Percentiles rank a stretch among this genome's conserved stretches.
Conservation (phyloP, 768 basidiomycete species). For the Pleurotus djamor region DNA sequence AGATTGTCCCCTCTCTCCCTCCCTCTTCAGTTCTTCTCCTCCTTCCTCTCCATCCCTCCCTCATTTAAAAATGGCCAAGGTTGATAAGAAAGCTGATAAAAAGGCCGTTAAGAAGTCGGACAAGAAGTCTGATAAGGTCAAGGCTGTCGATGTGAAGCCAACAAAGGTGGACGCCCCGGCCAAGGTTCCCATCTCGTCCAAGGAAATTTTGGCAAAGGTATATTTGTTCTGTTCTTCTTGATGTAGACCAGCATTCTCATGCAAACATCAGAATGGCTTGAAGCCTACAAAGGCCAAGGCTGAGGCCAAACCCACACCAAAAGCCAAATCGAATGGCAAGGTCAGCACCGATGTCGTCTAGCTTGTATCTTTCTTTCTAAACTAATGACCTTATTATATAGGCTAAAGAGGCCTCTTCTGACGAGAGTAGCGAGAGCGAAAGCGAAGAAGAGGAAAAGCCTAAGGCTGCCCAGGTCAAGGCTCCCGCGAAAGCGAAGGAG, state of each 20-base stretch:
- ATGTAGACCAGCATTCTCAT: background rate
- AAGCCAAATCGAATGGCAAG: constrained; percentile 10
- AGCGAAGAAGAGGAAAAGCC: constrained; percentile 52
- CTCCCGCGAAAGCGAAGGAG: constrained; percentile 26
- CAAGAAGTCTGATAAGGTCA: constrained; percentile 30
- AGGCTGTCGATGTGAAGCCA: constrained; percentile 29
- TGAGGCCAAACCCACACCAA: constrained; percentile 14
- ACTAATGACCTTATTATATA: constrained; percentile 14
- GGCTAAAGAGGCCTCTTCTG: constrained; percentile 33
- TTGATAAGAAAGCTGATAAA: constrained; percentile 26
- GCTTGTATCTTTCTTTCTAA: constrained; percentile 9
- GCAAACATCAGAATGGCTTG: constrained; percentile 2
- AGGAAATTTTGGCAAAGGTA: constrained; percentile 41
- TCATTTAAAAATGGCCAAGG: constrained; percentile 25
- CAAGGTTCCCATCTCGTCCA: constrained; percentile 32
- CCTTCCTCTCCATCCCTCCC: constrained; percentile 1
- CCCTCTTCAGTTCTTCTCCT: constrained; percentile 17
- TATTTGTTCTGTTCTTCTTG: constrained; percentile 8
- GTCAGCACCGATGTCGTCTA: background rate
- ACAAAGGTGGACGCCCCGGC: constrained; percentile 13
- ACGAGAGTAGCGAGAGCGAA: constrained; percentile 43
- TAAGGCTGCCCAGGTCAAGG: constrained; percentile 51
- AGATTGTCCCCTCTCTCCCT: constrained; percentile 11
- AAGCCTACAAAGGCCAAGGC: constrained; percentile 21
- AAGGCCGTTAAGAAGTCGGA: constrained; percentile 27